These are phyloP conservation scores for Alectoria sarmentosa DNA, from an alignment of 495 filamentous ascomycete genomes.

Conservation along the genomic window DNA sequence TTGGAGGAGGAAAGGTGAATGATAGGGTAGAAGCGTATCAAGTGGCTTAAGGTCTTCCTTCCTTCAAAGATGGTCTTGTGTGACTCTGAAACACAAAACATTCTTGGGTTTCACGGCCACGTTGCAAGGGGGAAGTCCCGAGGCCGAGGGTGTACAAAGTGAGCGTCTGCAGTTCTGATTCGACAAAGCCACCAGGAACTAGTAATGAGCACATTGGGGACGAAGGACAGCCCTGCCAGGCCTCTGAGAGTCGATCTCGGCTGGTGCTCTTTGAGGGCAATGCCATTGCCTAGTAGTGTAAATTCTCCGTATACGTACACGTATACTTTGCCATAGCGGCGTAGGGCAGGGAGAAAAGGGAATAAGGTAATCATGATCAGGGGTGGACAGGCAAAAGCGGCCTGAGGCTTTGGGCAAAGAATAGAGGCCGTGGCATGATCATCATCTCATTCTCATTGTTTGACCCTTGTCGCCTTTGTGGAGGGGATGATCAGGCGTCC, in stretches of 20 bases:
- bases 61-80: too few relatives aligned
- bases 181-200: slow-evolving; percentile 1
- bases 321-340: neutral
- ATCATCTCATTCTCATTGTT: too few relatives aligned
- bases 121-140: neutral
- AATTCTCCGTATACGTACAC: neutral
- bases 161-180: slow-evolving; percentile 1
- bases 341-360: too few relatives aligned
- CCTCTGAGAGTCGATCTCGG: neutral
- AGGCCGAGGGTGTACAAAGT: slow-evolving; percentile 6
- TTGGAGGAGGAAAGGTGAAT: neutral
- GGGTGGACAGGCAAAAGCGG: neutral
- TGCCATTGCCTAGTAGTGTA: neutral
- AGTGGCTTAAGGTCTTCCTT: neutral
- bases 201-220: neutral
- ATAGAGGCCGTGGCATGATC: neutral
- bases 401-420: neutral
- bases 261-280: neutral
- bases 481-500: slow-evolving; percentile 17
- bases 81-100: neutral
- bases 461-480: neutral
- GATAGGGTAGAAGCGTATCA: neutral
- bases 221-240: neutral
- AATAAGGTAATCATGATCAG: too few relatives aligned
- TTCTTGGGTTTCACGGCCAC: neutral